phyloP scores from a whole-genome alignment of 176 grass and related monocot species.

The Stipa capillata region DNA sequence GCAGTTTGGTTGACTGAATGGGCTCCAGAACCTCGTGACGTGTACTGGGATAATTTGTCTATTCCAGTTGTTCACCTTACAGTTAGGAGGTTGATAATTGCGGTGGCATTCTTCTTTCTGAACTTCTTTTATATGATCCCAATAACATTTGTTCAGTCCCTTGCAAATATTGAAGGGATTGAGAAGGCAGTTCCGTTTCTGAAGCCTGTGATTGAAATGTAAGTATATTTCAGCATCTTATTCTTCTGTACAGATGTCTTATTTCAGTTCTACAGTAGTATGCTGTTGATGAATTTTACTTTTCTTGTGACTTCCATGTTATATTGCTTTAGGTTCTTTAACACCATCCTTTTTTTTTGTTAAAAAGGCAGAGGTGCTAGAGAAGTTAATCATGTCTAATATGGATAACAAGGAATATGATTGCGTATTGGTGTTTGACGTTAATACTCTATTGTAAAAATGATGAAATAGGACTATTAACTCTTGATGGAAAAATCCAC shows the following conservation, averaged over 20 bases:
- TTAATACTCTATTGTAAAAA: not conserved
- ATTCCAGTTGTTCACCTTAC: slow-evolving; percentile 81
- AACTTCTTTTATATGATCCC: slow-evolving; percentile 93
- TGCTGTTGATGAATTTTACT: not conserved
- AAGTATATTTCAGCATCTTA: slow-evolving; percentile 13
- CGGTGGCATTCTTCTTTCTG: slow-evolving; percentile 91
- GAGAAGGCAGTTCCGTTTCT: slow-evolving; percentile 89
- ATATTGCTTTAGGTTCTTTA: not conserved
- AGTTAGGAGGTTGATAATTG: slow-evolving; percentile 72
- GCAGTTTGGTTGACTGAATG: slow-evolving; percentile 90
- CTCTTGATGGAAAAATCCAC: too few species aligned
- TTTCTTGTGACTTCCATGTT: slow-evolving; percentile 14
- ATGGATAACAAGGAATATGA: not conserved
- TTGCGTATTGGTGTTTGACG: not conserved
- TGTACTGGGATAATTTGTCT: slow-evolving; percentile 84
- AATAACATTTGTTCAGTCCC: slow-evolving; percentile 69
- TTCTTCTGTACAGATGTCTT: not conserved
- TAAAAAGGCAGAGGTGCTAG: not conserved
- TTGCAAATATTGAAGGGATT: slow-evolving; percentile 89
- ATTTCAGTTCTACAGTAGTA: slow-evolving; percentile 5
- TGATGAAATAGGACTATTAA: not conserved
- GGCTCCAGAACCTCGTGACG: slow-evolving; percentile 86
- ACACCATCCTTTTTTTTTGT: not conserved
- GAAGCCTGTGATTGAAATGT: slow-evolving; percentile 78
- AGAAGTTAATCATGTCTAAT: not conserved